Percentiles rank a stretch among this genome's conserved stretches.
These are phyloP conservation scores for Truncatella angustata DNA, from an alignment of 2,329 filamentous ascomycete species.

Conservation along the genomic window DNA sequence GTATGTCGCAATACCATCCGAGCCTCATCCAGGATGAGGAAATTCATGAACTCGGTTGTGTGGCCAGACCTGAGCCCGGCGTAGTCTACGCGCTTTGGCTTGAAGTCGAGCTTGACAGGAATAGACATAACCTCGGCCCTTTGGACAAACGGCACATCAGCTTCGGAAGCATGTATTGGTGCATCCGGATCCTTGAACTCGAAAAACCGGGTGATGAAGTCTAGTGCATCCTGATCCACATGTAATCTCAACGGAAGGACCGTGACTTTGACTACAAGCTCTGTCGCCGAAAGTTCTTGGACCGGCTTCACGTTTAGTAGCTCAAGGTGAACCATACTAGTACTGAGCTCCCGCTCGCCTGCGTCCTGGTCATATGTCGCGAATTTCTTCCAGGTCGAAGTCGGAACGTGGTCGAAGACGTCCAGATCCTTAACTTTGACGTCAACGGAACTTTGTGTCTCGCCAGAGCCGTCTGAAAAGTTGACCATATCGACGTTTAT, in stretches of 20 bases:
- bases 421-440: constrained; percentile 80
- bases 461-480: constrained; percentile 72
- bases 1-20: constrained; percentile 83
- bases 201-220: constrained; percentile 97
- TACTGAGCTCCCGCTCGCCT: constrained; percentile 80
- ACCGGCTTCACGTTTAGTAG: constrained; percentile 85
- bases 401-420: constrained; percentile 90
- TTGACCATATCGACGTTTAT: constrained; percentile 79
- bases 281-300: constrained; percentile 78
- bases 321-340: constrained; percentile 88
- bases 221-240: constrained; percentile 94
- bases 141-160: constrained; percentile 83
- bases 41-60: constrained; percentile 99
- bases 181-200: constrained; percentile 85
- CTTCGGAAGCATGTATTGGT: constrained; percentile 54
- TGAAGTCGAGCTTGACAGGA: constrained; percentile 86
- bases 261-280: constrained; percentile 78
- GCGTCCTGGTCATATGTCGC: constrained; percentile 88
- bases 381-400: constrained; percentile 98
- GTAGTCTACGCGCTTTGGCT: constrained; percentile 97
- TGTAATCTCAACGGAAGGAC: constrained; percentile 85
- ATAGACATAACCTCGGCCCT: constrained; percentile 84
- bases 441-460: constrained; percentile 86
- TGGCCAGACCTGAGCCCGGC: constrained; percentile 86
- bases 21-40: constrained; percentile 85